Conservation (phyloP, 23 red algal genomes). For the Pyropia yezoensis region DNA sequence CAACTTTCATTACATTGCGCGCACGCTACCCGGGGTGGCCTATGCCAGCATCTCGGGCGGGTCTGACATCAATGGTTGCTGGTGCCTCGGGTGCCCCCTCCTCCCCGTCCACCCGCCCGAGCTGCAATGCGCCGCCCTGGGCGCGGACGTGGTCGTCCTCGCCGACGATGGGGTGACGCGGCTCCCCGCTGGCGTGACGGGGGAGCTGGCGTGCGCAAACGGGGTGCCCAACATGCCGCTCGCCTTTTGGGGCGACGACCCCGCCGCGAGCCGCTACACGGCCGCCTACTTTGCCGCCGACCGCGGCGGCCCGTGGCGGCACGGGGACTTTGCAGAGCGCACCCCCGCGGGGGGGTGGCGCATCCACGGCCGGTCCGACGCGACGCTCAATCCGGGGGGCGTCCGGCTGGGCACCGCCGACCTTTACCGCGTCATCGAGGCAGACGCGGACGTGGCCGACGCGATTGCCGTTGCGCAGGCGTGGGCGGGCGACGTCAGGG, state of each 20-base stretch:
- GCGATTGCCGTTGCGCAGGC: constrained; percentile 27
- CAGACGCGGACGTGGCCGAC: constrained; percentile 26
- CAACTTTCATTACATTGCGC: constrained; percentile 37
- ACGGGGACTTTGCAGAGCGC: constrained; percentile 61
- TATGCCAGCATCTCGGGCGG: constrained; percentile 81
- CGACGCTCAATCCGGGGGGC: constrained; percentile 75
- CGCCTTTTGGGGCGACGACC: constrained; percentile 42
- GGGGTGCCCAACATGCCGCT: constrained; percentile 69
- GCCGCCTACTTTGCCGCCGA: constrained; percentile 42
- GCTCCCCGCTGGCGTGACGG: background rate
- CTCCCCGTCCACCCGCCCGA: constrained; percentile 30
- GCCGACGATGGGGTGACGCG: constrained; percentile 24
- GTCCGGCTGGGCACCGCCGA: constrained; percentile 77
- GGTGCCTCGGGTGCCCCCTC: constrained; percentile 31
- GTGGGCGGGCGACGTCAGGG: constrained; percentile 19
- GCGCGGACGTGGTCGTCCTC: constrained; percentile 65
- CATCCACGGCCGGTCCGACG: constrained; percentile 72
- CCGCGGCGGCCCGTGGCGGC: constrained; percentile 35
- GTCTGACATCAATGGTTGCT: constrained; percentile 88
- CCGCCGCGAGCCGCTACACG: constrained; percentile 15
- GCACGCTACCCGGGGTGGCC: background rate
- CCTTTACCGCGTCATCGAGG: constrained; percentile 37
- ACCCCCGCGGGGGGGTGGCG: constrained; percentile 19
- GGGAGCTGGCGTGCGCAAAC: constrained; percentile 62
- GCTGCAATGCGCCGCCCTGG: constrained; percentile 51